These are phyloP conservation scores for Pseudocercospora eumusae DNA, from an alignment of 2,329 filamentous ascomycete species.

Conservation along the genomic window DNA sequence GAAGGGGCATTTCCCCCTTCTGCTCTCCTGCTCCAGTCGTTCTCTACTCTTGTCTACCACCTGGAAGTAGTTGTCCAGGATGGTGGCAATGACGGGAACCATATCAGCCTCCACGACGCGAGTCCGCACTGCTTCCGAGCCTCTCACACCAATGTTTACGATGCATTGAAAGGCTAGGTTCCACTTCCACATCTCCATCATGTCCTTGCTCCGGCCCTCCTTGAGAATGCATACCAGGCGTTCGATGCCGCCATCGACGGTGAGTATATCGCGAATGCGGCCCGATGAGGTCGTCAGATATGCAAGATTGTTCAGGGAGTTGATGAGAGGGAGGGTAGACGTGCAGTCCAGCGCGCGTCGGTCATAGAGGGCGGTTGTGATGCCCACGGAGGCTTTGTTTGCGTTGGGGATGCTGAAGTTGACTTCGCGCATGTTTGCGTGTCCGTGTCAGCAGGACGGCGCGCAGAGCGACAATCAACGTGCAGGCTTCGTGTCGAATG, in stretches of 20 bases:
- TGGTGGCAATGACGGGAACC: conserved; percentile 97
- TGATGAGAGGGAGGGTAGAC: conserved; percentile 94
- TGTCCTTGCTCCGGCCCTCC: conserved; percentile 91
- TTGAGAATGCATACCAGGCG: conserved; percentile 96
- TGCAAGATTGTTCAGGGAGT: conserved; percentile 96
- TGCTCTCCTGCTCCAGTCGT: conserved; percentile 77
- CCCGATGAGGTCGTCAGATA: conserved; percentile 98
- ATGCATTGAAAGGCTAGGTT: conserved; percentile 98
- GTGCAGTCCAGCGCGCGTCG: conserved; percentile 96
- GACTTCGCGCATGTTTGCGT: conserved; percentile 89
- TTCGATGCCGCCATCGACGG: conserved; percentile 97
- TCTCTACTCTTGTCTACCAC: conserved; percentile 90
- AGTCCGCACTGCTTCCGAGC: conserved; percentile 90
- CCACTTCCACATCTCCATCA: conserved; percentile 99
- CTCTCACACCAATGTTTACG: conserved; percentile 96
- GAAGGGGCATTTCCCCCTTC: conserved; percentile 54
- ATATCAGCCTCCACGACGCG: conserved; percentile 97
- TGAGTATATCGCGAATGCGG: conserved; percentile 94
- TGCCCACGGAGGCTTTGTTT: conserved; percentile 98
- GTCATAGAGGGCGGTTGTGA: conserved; percentile 97
- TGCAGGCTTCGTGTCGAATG: conserved; percentile 3
- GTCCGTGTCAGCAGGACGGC: conserved; percentile 25
- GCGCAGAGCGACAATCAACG: conserved; percentile 5
- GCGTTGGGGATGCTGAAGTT: conserved; percentile 99
- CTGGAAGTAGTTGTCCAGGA: conserved; percentile 97